Evolutionary conservation across 495 filamentous ascomycete species (phyloP).

Genomic region (Podospora anserina): DNA sequence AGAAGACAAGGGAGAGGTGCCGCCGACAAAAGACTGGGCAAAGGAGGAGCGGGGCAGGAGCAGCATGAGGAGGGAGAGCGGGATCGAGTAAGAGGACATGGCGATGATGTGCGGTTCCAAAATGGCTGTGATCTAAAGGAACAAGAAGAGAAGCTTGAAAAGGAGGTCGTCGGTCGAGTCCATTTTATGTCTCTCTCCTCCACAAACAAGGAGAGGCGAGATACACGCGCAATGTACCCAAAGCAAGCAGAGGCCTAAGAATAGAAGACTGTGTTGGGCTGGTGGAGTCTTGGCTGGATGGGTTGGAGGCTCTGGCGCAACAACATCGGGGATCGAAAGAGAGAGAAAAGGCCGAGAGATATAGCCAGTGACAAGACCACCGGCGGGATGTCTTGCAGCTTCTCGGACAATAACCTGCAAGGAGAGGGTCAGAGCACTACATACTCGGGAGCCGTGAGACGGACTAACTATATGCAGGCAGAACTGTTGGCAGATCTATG

Average conservation of each 20-base stretch:
- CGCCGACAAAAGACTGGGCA: constrained; percentile 9
- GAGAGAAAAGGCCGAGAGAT: neutral
- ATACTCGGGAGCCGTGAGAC: no score
- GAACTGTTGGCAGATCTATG: no score
- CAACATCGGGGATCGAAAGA: neutral
- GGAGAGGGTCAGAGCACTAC: neutral
- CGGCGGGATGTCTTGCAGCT: neutral
- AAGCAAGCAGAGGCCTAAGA: neutral
- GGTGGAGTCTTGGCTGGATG: neutral
- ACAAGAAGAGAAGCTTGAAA: constrained; percentile 1
- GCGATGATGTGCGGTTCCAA: neutral
- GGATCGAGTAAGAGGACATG: neutral
- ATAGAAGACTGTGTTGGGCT: neutral
- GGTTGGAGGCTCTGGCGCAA: neutral
- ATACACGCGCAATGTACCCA: neutral
- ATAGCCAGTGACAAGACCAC: neutral
- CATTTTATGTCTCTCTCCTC: neutral
- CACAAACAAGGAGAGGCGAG: neutral
- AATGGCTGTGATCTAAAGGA: neutral
- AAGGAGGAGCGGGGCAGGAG: neutral
- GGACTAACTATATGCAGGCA: no score
- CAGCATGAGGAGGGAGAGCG: neutral
- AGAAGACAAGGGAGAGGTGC: constrained; percentile 1
- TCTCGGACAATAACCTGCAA: neutral
- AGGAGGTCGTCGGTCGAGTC: neutral